Evolutionary conservation across 176 grass and related monocot species (phyloP).

Genomic region (Raddia guianensis): DNA sequence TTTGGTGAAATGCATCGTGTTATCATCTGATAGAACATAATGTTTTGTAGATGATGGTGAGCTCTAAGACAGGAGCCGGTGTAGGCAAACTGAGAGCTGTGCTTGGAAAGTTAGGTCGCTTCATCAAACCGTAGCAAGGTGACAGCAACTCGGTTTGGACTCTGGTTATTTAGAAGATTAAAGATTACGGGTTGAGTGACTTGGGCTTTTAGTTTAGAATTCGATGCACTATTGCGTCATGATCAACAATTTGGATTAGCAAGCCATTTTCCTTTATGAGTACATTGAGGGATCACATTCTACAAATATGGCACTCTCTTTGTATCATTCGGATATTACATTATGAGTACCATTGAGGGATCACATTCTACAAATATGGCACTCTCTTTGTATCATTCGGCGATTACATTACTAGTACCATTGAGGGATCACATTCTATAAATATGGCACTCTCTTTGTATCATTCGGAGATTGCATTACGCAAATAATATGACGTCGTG

Average conservation of each 20-base stretch:
- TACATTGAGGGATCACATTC: neutral
- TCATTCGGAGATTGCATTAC: neutral
- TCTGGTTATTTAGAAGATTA: neutral
- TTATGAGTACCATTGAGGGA: neutral
- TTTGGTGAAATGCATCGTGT: neutral
- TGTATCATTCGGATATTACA: too few relatives aligned
- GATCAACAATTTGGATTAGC: conserved; percentile 9
- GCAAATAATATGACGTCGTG: too few relatives aligned
- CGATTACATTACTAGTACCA: neutral
- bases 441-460: neutral
- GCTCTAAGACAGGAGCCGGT: conserved; percentile 85
- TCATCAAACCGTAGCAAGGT: conserved; percentile 66
- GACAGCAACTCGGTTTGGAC: neutral
- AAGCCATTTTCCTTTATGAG: neutral
- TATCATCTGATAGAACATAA: neutral
- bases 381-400: neutral
- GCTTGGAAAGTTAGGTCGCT: conserved; percentile 76
- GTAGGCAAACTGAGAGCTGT: conserved; percentile 66
- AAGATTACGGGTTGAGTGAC: neutral
- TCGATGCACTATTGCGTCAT: neutral
- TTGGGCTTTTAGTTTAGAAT: neutral
- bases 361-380: neutral
- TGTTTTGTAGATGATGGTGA: conserved; percentile 78
- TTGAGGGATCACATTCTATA: neutral
- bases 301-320: neutral